Base-by-base conservation (phyloP, 495 filamentous ascomycete species). In the Entonaema liquescens region DNA sequence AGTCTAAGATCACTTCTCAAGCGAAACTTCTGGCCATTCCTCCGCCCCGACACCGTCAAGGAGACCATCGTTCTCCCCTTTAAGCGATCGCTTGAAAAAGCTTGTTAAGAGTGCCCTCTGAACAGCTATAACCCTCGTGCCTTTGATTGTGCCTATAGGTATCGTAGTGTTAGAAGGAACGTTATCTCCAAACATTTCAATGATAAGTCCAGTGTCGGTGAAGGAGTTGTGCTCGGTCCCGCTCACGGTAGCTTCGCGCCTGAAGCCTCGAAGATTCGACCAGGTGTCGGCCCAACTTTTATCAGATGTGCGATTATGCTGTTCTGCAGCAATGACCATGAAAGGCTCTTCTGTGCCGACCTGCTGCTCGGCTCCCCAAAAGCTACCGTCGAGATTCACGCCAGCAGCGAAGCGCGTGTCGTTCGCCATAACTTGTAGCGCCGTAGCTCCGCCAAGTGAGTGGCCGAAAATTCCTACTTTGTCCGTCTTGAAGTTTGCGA, bases 401-500 rank as follows among this genome's bases (percentile, higher is more conserved):
- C 82, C 87, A 2, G 79, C 86, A 1, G 65, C 50, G 55, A 89
- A 71, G 0, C 81, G 77, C 15, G 64, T 52, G 28, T 87, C 84
- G 8, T 71, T 57, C 9, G 76, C 61, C 67, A 85, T 73, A 3
- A 80, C 75, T 9, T 74, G 62, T 5, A 85, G 79, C 2, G 86
- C 74, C 1, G 86, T 77, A 0, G 84, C 82, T n/a, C 87, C 87
- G 21, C 87, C 86, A 8, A 88, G 74, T 0, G 86, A 88, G 56
- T 89, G 86, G 0, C 87, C 87, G 29, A 83, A 81, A 23, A 84
- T 76, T 1, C 75, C 80, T 15, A 82, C 77, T 3, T 74, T 74
- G 17, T 44, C 40, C 0, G 40, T 11, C 17, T 44, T 21, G n/a
- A 44, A 44, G n/a, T 11, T 21, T 7, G 15, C 9, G 19, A 44